A percentile compares a stretch with the other conserved stretches of the same genome.
Evolutionary conservation across 768 basidiomycete species (phyloP).

Genomic region (Melanogaster broomeanus): DNA sequence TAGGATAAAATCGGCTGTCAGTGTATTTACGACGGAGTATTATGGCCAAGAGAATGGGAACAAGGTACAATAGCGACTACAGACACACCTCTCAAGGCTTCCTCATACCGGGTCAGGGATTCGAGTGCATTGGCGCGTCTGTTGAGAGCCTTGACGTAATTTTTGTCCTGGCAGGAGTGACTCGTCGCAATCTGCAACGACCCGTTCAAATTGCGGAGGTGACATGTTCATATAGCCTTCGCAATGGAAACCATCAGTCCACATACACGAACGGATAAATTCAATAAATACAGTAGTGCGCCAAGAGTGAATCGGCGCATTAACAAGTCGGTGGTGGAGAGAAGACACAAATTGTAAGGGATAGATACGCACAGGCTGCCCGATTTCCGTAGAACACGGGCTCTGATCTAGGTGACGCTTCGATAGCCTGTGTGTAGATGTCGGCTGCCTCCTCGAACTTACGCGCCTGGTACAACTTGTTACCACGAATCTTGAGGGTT

Average conservation of each 20-base stretch:
- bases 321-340: neutral
- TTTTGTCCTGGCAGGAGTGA: conserved; percentile 81
- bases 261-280: no score
- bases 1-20: no score
- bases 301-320: neutral
- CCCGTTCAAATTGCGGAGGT: conserved; percentile 80
- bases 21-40: neutral
- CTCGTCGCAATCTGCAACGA: conserved; percentile 85
- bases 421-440: conserved; percentile 75
- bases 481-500: conserved; percentile 70
- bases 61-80: neutral
- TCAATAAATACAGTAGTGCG: neutral
- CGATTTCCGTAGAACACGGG: conserved; percentile 97
- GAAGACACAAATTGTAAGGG: conserved; percentile 4
- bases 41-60: neutral
- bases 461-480: conserved; percentile 64
- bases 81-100: conserved; percentile 73
- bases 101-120: conserved; percentile 67
- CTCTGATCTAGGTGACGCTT: conserved; percentile 74
- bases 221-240: conserved; percentile 89
- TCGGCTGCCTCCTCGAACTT: conserved; percentile 61
- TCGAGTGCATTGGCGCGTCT: conserved; percentile 87
- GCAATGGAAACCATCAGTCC: neutral
- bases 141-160: conserved; percentile 90
- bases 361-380: conserved; percentile 74